Evolutionary conservation across 2,329 filamentous ascomycete genomes (phyloP).

Genomic region (Emergomyces africanus): DNA sequence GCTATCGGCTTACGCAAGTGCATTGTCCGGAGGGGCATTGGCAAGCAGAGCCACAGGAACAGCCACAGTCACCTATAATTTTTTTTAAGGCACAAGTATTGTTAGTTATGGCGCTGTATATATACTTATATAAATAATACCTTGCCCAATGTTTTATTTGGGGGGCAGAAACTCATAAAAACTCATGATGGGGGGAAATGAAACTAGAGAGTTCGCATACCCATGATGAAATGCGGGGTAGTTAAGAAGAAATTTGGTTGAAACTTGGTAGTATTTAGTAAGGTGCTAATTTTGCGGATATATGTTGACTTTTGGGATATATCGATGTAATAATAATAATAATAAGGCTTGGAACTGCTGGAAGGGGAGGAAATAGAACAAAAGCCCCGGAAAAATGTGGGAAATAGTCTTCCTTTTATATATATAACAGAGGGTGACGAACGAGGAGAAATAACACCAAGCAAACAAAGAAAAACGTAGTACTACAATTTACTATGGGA

Average conservation of each 20-base stretch:
- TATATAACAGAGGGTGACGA: no score
- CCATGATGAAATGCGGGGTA: slow-evolving; percentile 2
- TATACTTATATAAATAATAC: no score
- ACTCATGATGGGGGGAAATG: neutral
- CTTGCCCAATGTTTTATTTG: no score
- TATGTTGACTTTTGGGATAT: neutral
- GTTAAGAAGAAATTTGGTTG: neutral
- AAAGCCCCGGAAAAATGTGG: neutral
- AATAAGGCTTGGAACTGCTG: neutral
- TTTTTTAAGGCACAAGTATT: neutral
- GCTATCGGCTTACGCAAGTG: neutral
- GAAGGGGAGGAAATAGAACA: neutral
- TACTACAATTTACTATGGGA: neutral
- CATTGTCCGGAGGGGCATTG: slow-evolving; percentile 1
- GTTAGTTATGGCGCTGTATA: neutral
- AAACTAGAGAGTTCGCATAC: neutral
- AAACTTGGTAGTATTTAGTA: neutral
- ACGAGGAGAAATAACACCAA: neutral
- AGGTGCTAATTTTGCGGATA: no score
- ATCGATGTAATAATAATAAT: no score
- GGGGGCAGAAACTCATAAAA: no score
- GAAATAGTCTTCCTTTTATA: neutral
- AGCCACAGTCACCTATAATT: slow-evolving; percentile 5
- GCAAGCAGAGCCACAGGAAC: slow-evolving; percentile 2
- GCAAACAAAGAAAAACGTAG: neutral